phyloP scores from a whole-genome alignment of 176 grass and related monocot genomes.

The Tuctoria greenei region DNA sequence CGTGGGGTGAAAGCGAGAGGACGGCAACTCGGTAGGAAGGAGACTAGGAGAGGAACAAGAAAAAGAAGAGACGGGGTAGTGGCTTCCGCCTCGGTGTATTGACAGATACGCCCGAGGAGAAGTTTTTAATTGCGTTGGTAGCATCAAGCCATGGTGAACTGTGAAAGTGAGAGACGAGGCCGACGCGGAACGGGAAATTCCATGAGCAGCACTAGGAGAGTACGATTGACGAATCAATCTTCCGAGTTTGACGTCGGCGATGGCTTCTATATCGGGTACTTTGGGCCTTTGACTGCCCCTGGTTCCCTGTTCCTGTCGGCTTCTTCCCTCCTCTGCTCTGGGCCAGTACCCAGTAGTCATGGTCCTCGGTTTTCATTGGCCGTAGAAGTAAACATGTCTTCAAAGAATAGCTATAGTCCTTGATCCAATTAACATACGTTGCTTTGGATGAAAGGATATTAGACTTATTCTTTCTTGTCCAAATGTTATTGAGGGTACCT shows the following conservation, averaged over 20 bases:
- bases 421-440: neutral
- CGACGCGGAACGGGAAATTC: constrained; percentile 12
- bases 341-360: neutral
- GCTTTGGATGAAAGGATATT: neutral
- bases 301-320: neutral
- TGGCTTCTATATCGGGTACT: constrained; percentile 18
- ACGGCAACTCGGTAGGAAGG: constrained; percentile 32
- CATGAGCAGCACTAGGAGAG: neutral
- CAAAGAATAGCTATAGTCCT: neutral
- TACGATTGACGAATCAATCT: constrained; percentile 19
- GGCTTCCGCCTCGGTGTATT: constrained; percentile 45
- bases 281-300: neutral
- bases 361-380: neutral
- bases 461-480: neutral
- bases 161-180: constrained; percentile 4
- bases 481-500: neutral
- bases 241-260: constrained; percentile 25
- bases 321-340: neutral
- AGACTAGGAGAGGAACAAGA: neutral
- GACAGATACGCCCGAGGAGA: constrained; percentile 22
- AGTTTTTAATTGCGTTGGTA: constrained; percentile 18
- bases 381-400: neutral
- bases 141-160: constrained; percentile 9
- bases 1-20: constrained; percentile 48
- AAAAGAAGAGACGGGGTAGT: constrained; percentile 17